Evolutionary conservation across 345 rosid genomes (phyloP).

Genomic region (Abelmoschus esculentus): DNA sequence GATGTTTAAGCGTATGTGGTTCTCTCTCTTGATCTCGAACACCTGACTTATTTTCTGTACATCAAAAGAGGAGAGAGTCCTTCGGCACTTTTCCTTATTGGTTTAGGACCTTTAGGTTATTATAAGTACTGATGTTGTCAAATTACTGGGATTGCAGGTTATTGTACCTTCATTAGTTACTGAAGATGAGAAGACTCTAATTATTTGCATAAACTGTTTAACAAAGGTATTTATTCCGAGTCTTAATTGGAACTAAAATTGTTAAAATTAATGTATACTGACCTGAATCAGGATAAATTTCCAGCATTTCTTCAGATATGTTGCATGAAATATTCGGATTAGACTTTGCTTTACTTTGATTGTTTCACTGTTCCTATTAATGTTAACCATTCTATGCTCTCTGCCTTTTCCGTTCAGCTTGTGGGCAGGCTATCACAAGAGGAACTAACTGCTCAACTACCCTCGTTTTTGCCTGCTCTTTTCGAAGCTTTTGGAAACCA

Average conservation of each 20-base stretch:
- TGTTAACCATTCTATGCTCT: not conserved
- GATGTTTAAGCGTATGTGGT: slow-evolving; percentile 84
- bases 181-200: slow-evolving; percentile 90
- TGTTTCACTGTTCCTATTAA: too few species aligned
- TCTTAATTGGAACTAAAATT: not conserved
- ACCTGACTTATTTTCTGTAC: not conserved
- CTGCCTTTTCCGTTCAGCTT: slow-evolving; percentile 44
- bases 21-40: slow-evolving; percentile 4
- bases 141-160: slow-evolving; percentile 45
- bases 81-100: not conserved
- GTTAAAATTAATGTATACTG: not conserved
- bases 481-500: slow-evolving; percentile 97
- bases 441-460: slow-evolving; percentile 69
- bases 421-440: slow-evolving; percentile 90
- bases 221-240: slow-evolving; percentile 56
- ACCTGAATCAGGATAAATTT: not conserved
- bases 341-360: too few species aligned
- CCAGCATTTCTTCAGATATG: not conserved
- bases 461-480: slow-evolving; percentile 85
- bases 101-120: not conserved
- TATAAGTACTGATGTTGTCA: slow-evolving; percentile 8
- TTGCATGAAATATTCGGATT: not conserved
- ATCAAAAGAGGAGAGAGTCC: not conserved
- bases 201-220: slow-evolving; percentile 83
- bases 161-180: slow-evolving; percentile 79